These are phyloP conservation scores for Fistulina hepatica DNA, from an alignment of 1,284 basidiomycete genomes.

Conservation along the genomic window DNA sequence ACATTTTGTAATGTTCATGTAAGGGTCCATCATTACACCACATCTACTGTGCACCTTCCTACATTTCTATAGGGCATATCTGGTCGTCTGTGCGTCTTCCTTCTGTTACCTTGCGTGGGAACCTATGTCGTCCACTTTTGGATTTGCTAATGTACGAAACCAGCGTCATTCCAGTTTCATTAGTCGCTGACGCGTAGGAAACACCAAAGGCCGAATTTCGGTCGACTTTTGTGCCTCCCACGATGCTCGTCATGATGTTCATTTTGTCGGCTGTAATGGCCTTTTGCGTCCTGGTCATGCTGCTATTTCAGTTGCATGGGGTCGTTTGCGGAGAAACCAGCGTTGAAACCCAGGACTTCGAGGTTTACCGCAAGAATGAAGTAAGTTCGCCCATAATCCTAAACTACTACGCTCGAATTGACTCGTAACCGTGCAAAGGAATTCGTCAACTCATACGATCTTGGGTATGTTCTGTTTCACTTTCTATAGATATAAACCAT, in stretches of 20 bases:
- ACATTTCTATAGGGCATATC: constrained; percentile 50
- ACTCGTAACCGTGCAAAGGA: constrained; percentile 27
- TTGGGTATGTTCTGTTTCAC: constrained; percentile 46
- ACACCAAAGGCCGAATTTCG: constrained; percentile 24
- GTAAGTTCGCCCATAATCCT: constrained; percentile 41
- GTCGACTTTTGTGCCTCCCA: constrained; percentile 39
- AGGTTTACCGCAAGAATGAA: constrained; percentile 61
- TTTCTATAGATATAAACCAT: not conserved
- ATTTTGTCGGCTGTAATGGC: constrained; percentile 69
- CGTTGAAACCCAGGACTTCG: constrained; percentile 86
- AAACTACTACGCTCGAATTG: constrained; percentile 3
- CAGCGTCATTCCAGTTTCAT: constrained; percentile 24
- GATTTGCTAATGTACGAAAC: constrained; percentile 50
- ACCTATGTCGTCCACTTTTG: constrained; percentile 39
- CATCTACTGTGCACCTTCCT: not conserved
- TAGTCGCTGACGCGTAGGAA: constrained; percentile 45
- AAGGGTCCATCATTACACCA: constrained; percentile 17
- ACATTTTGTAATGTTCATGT: constrained; percentile 95
- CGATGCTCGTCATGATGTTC: constrained; percentile 66
- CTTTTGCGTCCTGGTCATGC: constrained; percentile 74
- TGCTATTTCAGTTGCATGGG: constrained; percentile 71
- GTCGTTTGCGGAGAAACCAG: constrained; percentile 77
- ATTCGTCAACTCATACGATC: constrained; percentile 88
- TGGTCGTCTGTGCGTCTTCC: constrained; percentile 25
- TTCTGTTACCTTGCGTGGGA: constrained; percentile 19